Evolutionary conservation across 768 basidiomycete genomes (phyloP), one percentile per base, ranked within the genome.

Genomic region (Pleurotus eryngii): DNA sequence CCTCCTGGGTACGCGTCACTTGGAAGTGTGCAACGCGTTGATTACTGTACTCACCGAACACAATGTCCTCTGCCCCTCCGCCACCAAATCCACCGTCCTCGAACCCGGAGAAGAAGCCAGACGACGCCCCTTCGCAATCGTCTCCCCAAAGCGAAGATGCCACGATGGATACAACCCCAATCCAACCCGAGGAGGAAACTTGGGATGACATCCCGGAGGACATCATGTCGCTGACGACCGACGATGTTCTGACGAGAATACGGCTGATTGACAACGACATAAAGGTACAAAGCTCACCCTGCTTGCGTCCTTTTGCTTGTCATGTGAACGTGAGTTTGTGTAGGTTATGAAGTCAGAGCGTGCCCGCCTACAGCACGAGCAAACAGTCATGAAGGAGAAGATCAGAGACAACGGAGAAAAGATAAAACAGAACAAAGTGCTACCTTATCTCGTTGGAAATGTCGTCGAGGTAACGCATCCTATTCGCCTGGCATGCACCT

Each of bases 311-410:
- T 35, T 35, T 9, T 35, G 30, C 30, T 35, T 35, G 30, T 35
- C 4, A 4, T 35, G 9, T 35, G 30, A 35, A 35, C 3, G 30
- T 35, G 30, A 35, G 30, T 11, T 35, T 9, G 30, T 35, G n/a
- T 64, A 97, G 95, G 94, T 99, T 63, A 97, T 99, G 90, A 86
- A 92, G 64, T 96, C 94, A 63, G 97, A 98, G 74, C 93, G 89
- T 8, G 76, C 90, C 61, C 84, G 97, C 50, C 74, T 99, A 56
- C 87, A 91, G 65, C 96, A 98, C 68, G 97, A 98, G 71, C 92
- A 96, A 73, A 89, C 76, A 63, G 88, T 89, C 62, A 98, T 99
- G 97, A 90, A 92, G 69, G 95, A 98, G 79, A 97, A 96, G 81
- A 97, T 99, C 67, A 86, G 92, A 54, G 97, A 99, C 69, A 99